These are phyloP conservation scores for Lodderomyces parapsilosis DNA, from an alignment of 1,139 yeast genomes.

Conservation along the genomic window DNA sequence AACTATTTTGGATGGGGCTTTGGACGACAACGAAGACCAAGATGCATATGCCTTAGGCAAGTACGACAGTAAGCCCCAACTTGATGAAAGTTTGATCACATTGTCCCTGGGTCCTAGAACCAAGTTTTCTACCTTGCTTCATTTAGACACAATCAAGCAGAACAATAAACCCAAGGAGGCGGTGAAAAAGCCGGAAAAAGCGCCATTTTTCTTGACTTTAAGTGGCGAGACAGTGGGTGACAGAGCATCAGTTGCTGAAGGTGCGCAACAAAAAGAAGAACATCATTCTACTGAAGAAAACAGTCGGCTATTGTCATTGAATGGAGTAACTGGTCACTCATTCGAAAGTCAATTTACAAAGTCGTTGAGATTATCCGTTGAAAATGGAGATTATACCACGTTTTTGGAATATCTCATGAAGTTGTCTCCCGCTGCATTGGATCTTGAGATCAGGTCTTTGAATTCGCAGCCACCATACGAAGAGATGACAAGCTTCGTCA, in stretches of 20 bases:
- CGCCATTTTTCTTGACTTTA: conserved; percentile 77
- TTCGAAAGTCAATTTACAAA: conserved; percentile 79
- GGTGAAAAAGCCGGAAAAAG: conserved; percentile 78
- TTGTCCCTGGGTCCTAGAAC: conserved; percentile 74
- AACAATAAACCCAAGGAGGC: conserved; percentile 91
- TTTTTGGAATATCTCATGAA: conserved; percentile 58
- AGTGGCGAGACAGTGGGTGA: conserved; percentile 69
- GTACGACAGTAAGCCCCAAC: conserved; percentile 57
- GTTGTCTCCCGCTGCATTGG: conserved; percentile 77
- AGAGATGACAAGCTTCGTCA: conserved; percentile 66
- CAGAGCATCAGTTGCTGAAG: conserved; percentile 63
- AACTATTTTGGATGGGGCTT: conserved; percentile 76
- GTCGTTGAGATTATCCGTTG: conserved; percentile 54
- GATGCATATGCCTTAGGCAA: conserved; percentile 31
- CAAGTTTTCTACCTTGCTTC: conserved; percentile 74
- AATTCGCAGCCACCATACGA: conserved; percentile 59
- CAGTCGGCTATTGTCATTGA: conserved; percentile 28
- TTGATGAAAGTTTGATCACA: conserved; percentile 63
- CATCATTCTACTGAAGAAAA: conserved; percentile 18
- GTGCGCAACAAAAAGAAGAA: conserved; percentile 20
- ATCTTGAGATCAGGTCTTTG: conserved; percentile 82
- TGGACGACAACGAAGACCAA: conserved; percentile 26
- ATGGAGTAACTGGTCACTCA: conserved; percentile 23
- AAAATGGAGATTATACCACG: conserved; percentile 36
- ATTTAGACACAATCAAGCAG: conserved; percentile 79